Percentiles rank a stretch among this genome's conserved stretches.
Conservation (phyloP, 192 early-diverging fungal genomes). For the Coemansia sp. region DNA sequence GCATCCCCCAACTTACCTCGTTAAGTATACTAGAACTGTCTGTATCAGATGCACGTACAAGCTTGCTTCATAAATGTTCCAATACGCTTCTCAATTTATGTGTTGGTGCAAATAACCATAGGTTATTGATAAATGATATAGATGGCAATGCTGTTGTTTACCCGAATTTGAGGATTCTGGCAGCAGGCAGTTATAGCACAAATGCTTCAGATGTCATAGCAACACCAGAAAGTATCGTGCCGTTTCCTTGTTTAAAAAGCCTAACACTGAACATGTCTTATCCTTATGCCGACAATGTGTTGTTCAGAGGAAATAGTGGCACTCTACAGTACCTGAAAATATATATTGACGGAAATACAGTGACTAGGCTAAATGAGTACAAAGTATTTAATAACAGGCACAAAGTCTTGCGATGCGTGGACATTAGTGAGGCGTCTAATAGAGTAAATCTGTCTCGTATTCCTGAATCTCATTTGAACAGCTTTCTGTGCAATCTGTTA, state of each 20-base stretch:
- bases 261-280: background rate
- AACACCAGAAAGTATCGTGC: background rate
- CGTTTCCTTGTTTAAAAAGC: background rate
- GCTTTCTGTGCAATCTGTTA: background rate
- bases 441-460: too few relatives aligned
- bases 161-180: conserved; percentile 1
- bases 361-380: background rate
- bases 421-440: background rate
- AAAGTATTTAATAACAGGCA: background rate
- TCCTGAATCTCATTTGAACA: background rate
- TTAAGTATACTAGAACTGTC: background rate
- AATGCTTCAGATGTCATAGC: too few relatives aligned
- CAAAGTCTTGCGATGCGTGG: background rate
- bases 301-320: conserved; percentile 11
- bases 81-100: background rate
- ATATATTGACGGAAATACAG: background rate
- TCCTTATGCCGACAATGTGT: conserved; percentile 5
- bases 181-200: background rate
- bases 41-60: background rate
- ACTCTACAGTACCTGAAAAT: conserved; percentile 2
- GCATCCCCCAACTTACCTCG: background rate
- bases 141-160: background rate
- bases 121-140: background rate
- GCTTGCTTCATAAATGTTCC: background rate
- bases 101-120: background rate